Evolutionary conservation across 495 filamentous ascomycete genomes (phyloP).

Genomic region (Aspergillus sclerotiicarbonarius): DNA sequence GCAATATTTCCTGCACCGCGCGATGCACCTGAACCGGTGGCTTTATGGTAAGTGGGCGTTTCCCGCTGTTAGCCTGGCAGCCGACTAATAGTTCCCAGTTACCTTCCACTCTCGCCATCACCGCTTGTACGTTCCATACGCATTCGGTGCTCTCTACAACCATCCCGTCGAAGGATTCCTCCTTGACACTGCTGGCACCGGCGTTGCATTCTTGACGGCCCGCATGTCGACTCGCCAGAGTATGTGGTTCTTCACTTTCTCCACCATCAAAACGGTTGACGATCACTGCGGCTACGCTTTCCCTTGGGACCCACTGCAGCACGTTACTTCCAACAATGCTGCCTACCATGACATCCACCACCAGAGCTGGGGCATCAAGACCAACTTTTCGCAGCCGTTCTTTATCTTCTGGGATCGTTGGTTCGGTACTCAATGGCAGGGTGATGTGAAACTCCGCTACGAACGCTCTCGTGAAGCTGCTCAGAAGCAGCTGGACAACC

Average conservation of each 20-base stretch:
- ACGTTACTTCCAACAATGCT: conserved; percentile 87
- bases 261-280: conserved; percentile 92
- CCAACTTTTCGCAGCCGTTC: conserved; percentile 54
- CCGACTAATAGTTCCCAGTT: conserved; percentile 42
- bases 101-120: conserved; percentile 94
- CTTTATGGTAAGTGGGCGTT: conserved; percentile 72
- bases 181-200: conserved; percentile 84
- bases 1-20: conserved; percentile 94
- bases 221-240: conserved; percentile 75
- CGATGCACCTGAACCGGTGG: conserved; percentile 94
- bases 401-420: conserved; percentile 53
- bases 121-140: conserved; percentile 94
- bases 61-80: background rate
- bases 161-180: conserved; percentile 88
- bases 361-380: conserved; percentile 96
- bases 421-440: conserved; percentile 45
- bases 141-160: conserved; percentile 95
- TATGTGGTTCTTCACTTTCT: conserved; percentile 80
- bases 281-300: conserved; percentile 97
- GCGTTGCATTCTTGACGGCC: conserved; percentile 72
- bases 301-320: conserved; percentile 92
- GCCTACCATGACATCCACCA: conserved; percentile 97
- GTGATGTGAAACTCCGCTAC: conserved; percentile 45
- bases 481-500: conserved; percentile 39
- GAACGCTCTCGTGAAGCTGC: conserved; percentile 43